A percentile compares a stretch with the other conserved stretches of the same genome.
Conservation (phyloP, 495 filamentous ascomycete species). For the Talaromyces adpressus region DNA sequence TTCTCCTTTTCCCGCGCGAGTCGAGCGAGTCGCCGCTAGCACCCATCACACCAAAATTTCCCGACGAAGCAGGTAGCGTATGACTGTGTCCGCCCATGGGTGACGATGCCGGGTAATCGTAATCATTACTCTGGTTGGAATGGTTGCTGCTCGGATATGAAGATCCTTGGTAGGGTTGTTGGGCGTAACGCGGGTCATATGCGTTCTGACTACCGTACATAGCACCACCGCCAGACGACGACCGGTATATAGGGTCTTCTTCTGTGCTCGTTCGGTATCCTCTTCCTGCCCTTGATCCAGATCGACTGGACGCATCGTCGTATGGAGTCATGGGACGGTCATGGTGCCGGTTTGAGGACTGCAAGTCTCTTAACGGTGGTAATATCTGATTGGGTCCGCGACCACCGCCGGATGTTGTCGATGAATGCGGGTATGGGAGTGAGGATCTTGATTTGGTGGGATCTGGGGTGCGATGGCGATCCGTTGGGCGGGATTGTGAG, state of each 20-base stretch:
- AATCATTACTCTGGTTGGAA: not conserved
- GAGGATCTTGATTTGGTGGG: not conserved
- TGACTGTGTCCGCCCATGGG: conserved; percentile 13
- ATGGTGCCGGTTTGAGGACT: conserved; percentile 22
- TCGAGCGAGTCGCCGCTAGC: conserved; percentile 32
- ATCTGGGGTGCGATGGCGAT: conserved; percentile 15
- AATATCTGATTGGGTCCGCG: conserved; percentile 34
- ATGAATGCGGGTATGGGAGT: conserved; percentile 10
- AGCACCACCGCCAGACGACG: not conserved
- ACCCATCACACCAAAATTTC: conserved; percentile 35
- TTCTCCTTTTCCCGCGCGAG: conserved; percentile 50
- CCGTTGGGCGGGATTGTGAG: conserved; percentile 16
- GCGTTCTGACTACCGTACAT: not conserved
- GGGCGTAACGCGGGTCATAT: not conserved
- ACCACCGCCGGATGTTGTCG: conserved; percentile 4
- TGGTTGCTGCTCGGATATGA: conserved; percentile 17
- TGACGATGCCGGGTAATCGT: conserved; percentile 12
- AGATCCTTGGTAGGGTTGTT: conserved; percentile 12
- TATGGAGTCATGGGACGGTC: conserved; percentile 19
- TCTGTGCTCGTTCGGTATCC: conserved; percentile 1
- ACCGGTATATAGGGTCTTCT: not conserved
- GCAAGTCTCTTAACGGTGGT: conserved; percentile 36
- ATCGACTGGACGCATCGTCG: conserved; percentile 19
- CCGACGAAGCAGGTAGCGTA: conserved; percentile 22
- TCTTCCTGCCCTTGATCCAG: conserved; percentile 7